Conservation (phyloP, 352 stramenopile species). For the Phytopythium helicoides region DNA sequence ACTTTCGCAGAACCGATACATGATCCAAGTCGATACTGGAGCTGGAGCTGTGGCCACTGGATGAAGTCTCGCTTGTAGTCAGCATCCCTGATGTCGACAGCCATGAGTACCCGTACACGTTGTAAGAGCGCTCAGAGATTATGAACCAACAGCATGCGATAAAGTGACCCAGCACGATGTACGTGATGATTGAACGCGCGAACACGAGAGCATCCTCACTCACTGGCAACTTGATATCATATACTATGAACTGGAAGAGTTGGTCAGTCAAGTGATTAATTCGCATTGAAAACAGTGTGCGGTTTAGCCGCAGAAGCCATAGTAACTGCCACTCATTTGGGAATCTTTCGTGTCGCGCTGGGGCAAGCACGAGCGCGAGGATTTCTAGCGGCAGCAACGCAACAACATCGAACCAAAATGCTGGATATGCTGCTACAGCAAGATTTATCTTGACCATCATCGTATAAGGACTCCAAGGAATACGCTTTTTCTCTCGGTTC, state of each 20-base stretch:
- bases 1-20: constrained; percentile 52
- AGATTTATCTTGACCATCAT: not conserved
- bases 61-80: constrained; percentile 10
- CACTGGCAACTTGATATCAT: constrained; percentile 46
- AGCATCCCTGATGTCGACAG: constrained; percentile 59
- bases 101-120: constrained; percentile 50
- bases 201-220: constrained; percentile 47
- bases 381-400: constrained; percentile 55
- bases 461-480: not conserved
- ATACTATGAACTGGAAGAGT: constrained; percentile 59
- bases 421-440: constrained; percentile 17
- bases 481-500: not conserved
- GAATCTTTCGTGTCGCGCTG: constrained; percentile 14
- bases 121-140: constrained; percentile 31
- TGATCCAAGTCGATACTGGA: constrained; percentile 15
- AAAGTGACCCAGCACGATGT: constrained; percentile 57
- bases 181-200: constrained; percentile 39
- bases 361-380: constrained; percentile 7
- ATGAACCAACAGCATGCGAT: constrained; percentile 63
- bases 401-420: constrained; percentile 32
- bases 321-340: constrained; percentile 31
- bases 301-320: constrained; percentile 56
- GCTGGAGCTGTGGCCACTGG: not conserved
- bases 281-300: constrained; percentile 34
- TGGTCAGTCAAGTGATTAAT: constrained; percentile 39